Percentiles rank a stretch among this genome's conserved stretches.
Conservation (phyloP, 73 alveolate genomes). For the Effrenium voratum region DNA sequence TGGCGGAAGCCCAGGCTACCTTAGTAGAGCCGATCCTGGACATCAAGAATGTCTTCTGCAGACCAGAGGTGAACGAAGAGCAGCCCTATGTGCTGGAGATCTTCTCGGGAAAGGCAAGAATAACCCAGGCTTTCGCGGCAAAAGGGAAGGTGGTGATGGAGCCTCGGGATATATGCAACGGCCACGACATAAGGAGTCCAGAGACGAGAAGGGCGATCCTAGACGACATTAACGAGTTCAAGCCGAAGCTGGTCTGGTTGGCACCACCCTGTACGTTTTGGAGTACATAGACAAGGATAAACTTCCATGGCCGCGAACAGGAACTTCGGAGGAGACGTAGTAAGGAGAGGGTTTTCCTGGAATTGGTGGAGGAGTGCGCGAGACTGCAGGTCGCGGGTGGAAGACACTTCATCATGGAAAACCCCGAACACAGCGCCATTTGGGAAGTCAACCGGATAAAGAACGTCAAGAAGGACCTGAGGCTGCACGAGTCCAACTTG, state of each 20-base stretch:
- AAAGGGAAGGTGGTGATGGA: background rate
- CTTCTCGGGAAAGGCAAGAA: background rate
- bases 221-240: background rate
- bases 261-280: conserved; percentile 24
- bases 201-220: background rate
- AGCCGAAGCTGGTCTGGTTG: background rate
- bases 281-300: background rate
- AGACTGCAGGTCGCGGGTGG: background rate
- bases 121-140: background rate
- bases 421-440: background rate
- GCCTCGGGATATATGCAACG: background rate
- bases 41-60: no score
- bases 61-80: background rate
- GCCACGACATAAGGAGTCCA: background rate
- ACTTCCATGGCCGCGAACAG: background rate
- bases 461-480: background rate
- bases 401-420: background rate
- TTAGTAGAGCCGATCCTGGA: no score
- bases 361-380: background rate
- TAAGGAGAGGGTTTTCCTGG: background rate
- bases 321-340: background rate
- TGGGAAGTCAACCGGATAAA: background rate
- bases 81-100: background rate
- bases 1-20: no score
- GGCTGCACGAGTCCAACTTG: background rate